Percentiles rank a stretch among this genome's conserved stretches.
Conservation (phyloP, 148 eudicot genomes). For the Nepenthes mirabilis region DNA sequence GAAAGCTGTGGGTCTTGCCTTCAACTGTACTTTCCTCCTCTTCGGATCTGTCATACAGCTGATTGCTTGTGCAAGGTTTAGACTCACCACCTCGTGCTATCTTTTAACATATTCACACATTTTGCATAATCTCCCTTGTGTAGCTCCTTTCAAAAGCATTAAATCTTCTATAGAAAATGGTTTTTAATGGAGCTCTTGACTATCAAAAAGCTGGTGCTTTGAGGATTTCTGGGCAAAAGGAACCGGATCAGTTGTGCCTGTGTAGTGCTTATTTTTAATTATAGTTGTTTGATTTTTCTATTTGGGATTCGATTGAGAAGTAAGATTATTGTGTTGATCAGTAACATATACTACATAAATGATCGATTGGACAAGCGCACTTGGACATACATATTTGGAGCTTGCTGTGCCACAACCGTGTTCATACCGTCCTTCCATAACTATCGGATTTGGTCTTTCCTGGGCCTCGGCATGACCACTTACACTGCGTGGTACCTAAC, state of each 20-base stretch:
- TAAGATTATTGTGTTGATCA: slow-evolving; percentile 6
- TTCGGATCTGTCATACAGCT: slow-evolving; percentile 74
- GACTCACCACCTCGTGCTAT: no score
- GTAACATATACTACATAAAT: slow-evolving; percentile 66
- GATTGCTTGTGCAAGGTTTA: slow-evolving; percentile 71
- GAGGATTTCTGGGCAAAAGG: no score
- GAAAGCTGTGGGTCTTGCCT: slow-evolving; percentile 47
- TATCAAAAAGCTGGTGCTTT: no score
- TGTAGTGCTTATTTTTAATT: background rate
- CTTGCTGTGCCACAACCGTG: slow-evolving; percentile 66
- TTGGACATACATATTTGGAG: slow-evolving; percentile 77
- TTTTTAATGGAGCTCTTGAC: no score
- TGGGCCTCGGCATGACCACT: slow-evolving; percentile 72
- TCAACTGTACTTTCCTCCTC: slow-evolving; percentile 61
- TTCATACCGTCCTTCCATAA: slow-evolving; percentile 65
- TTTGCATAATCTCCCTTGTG: no score
- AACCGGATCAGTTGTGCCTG: background rate
- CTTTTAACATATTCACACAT: no score
- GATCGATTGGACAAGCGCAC: slow-evolving; percentile 61
- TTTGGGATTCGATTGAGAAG: background rate
- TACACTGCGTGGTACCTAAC: slow-evolving; percentile 75
- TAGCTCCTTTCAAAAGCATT: no score
- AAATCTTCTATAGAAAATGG: no score
- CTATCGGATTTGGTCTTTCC: slow-evolving; percentile 60
- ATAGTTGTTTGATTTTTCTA: background rate